Percentiles rank a stretch among this genome's conserved stretches.
Conservation (phyloP, 805 yeast species). For the Yarrowia divulgata region DNA sequence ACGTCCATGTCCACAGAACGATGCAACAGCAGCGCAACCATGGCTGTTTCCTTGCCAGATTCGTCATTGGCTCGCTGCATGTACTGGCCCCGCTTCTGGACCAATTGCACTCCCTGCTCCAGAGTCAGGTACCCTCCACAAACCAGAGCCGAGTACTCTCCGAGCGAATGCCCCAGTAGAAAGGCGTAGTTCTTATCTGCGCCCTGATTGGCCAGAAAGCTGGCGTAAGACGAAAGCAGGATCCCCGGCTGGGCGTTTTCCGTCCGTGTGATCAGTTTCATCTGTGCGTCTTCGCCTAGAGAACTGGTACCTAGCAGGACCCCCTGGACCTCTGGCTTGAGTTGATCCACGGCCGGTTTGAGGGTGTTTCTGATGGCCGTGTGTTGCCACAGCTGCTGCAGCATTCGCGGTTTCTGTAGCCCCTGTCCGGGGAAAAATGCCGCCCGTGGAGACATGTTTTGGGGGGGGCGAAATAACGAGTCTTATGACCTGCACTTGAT, state of each 20-base stretch:
- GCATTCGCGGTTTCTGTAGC: conserved; percentile 15
- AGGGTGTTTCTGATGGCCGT: background rate
- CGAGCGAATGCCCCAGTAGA: conserved; percentile 33
- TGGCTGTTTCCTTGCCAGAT: conserved; percentile 6
- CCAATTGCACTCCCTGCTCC: conserved; percentile 8
- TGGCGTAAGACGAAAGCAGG: conserved; percentile 1
- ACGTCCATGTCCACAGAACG: background rate
- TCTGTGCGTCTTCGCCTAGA: background rate
- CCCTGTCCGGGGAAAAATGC: conserved; percentile 37
- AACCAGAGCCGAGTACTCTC: conserved; percentile 36
- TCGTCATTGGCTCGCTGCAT: conserved; percentile 28
- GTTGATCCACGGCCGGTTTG: background rate
- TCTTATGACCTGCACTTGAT: too few relatives aligned
- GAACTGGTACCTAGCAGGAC: background rate
- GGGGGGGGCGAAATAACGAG: too few relatives aligned
- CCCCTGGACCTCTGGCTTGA: background rate
- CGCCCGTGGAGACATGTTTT: conserved; percentile 6
- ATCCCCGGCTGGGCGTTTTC: conserved; percentile 35
- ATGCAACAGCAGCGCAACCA: conserved; percentile 27
- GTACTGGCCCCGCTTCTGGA: conserved; percentile 15
- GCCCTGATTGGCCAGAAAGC: conserved; percentile 1
- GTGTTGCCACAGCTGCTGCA: conserved; percentile 5
- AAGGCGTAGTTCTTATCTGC: background rate
- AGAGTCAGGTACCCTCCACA: conserved; percentile 21
- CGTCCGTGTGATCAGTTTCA: conserved; percentile 15